Base-by-base conservation (phyloP, 192 early-diverging fungal species). In the Podila clonocystis region DNA sequence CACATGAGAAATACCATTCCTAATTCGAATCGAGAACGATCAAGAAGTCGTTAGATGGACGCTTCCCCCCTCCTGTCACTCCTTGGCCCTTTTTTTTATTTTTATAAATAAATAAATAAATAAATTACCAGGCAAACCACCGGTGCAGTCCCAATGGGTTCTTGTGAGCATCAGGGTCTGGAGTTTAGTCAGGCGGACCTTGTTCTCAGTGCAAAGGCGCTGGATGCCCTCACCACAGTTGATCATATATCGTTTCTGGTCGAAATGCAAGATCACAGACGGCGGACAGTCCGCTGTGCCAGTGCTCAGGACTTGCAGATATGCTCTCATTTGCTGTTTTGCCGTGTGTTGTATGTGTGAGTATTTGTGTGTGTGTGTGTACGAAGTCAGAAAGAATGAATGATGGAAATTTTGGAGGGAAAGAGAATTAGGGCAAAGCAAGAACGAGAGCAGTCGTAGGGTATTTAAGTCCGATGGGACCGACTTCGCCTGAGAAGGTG, bases 151-250 rank as follows among this genome's bases (percentile, higher is more conserved):
- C 97, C 96, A 97, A 57, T 93, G 70, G 36, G 93, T 70, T 26
- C 91, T 83, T 13, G 95, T 93, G 33, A 96, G 73, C 68, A 97
- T 95, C 1, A 97, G 70, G 58, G 90, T 90, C 41, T 85, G 83
- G 15, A 94, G 64, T 83, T 94, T 96, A 34, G 82, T 75, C 26
- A 95, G 71, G 28, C 87, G 88, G 57, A 93, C 73, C 60, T 84
- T 86, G 69, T 94, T 87, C 82, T 96, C 94, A 63, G 89, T 84
- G 76, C 91, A 89, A 58, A 97, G 74, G 55, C 96, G 91, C 77
- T 97, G 96, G 5, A 89, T 91, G 29, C 94, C 95, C 77, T 97
- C 96, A 57, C 91, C 86, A 74, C 94, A 95, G 85, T 97, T 97
- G 87, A 97, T 94, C 79, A 97, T 82, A 67, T 96, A 96, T 33